Evolutionary conservation across 345 rosid species (phyloP).

Genomic region (Boechera retrofracta): DNA sequence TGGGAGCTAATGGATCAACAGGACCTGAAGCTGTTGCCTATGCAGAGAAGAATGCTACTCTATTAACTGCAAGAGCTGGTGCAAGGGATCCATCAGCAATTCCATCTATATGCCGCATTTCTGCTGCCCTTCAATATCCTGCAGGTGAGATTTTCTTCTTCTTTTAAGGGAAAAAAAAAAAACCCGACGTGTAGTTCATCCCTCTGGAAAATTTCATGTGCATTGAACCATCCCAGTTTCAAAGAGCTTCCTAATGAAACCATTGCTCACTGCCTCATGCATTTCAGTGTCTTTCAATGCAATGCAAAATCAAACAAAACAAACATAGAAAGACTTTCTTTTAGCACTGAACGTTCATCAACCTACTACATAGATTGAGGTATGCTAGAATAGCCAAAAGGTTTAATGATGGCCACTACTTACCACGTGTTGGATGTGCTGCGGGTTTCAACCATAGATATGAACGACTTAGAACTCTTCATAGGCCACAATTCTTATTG

Average conservation of each 20-base stretch:
- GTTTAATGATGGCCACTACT: background rate
- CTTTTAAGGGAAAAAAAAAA: background rate
- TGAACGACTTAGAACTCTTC: background rate
- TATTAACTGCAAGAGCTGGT: conserved; percentile 98
- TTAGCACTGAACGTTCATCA: background rate
- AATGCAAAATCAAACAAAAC: background rate
- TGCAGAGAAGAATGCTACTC: conserved; percentile 92
- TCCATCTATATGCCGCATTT: conserved; percentile 94
- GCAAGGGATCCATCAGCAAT: conserved; percentile 98
- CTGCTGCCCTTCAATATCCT: conserved; percentile 96
- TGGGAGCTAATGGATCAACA: conserved; percentile 87
- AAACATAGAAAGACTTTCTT: background rate
- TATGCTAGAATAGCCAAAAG: conserved; percentile 13
- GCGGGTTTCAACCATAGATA: background rate
- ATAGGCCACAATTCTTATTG: background rate
- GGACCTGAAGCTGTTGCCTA: conserved; percentile 90
- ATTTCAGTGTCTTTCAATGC: conserved; percentile 9
- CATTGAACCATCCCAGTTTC: conserved; percentile 2
- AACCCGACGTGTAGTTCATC: background rate
- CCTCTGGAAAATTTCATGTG: background rate
- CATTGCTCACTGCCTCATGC: conserved; percentile 4
- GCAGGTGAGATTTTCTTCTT: conserved; percentile 59
- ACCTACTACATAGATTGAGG: background rate
- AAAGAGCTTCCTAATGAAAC: background rate
- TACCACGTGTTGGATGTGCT: background rate